A percentile compares a stretch with the other conserved stretches of the same genome.
Conservation (phyloP, 257 asterid species). For the Fraxinus cuspidata region DNA sequence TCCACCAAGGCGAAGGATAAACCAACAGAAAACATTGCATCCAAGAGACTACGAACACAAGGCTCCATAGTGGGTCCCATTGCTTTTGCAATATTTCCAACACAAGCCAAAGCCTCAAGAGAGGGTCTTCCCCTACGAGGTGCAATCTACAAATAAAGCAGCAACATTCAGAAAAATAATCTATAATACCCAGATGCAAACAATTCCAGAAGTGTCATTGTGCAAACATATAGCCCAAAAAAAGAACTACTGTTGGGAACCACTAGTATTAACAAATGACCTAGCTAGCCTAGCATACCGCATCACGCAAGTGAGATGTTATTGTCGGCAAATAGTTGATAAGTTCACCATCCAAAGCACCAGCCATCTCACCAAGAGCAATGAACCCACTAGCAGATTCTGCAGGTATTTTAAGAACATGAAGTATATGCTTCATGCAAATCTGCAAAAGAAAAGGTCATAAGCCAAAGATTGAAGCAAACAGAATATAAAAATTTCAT, state of each 20-base stretch:
- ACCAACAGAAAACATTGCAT: conserved; percentile 94
- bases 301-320: conserved; percentile 94
- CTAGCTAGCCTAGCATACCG: conserved; percentile 53
- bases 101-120: conserved; percentile 97
- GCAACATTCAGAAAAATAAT: conserved; percentile 16
- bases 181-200: conserved; percentile 14
- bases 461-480: conserved; percentile 25
- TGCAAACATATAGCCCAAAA: conserved; percentile 14
- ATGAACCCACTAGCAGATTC: conserved; percentile 97
- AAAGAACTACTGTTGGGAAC: not conserved
- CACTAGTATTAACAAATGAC: conserved; percentile 23
- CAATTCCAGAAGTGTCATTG: conserved; percentile 9
- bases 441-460: conserved; percentile 54
- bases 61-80: conserved; percentile 95
- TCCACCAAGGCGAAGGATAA: conserved; percentile 80
- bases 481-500: conserved; percentile 21
- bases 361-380: conserved; percentile 99
- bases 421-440: conserved; percentile 99
- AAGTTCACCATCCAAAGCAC: conserved; percentile 98
- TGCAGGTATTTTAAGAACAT: conserved; percentile 93
- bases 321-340: conserved; percentile 96
- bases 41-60: conserved; percentile 83
- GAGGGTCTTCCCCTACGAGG: conserved; percentile 98
- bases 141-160: conserved; percentile 68
- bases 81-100: conserved; percentile 95